Conservation (phyloP, 2,329 filamentous ascomycete genomes). For the Aureobasidium mangrovei region DNA sequence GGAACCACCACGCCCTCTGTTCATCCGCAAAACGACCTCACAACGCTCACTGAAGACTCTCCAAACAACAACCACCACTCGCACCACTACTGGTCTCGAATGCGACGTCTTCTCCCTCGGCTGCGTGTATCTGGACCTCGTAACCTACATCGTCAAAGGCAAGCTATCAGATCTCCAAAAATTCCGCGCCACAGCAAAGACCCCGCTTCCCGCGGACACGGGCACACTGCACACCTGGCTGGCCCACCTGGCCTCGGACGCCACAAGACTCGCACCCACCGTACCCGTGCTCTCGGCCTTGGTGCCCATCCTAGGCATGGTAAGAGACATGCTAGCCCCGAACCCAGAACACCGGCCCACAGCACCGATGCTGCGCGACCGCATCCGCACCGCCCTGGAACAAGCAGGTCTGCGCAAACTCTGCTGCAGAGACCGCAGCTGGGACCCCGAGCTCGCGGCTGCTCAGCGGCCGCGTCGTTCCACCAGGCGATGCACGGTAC, state of each 20-base stretch:
- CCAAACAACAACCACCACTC: neutral
- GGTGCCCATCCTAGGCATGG: slow-evolving; percentile 24
- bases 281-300: slow-evolving; percentile 29
- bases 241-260: slow-evolving; percentile 6
- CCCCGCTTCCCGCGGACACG: slow-evolving; percentile 28
- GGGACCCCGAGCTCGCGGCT: slow-evolving; percentile 1
- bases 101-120: slow-evolving; percentile 67
- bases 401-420: neutral
- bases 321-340: slow-evolving; percentile 35
- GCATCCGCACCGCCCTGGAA: neutral
- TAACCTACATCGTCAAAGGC: slow-evolving; percentile 61
- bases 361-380: slow-evolving; percentile 33
- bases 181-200: slow-evolving; percentile 49
- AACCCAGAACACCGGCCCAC: slow-evolving; percentile 34
- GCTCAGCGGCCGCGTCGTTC: neutral
- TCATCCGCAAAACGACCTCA: neutral
- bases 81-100: slow-evolving; percentile 26
- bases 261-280: slow-evolving; percentile 17
- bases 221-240: slow-evolving; percentile 11
- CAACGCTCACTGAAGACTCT: neutral
- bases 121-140: slow-evolving; percentile 62
- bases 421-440: neutral
- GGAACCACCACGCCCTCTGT: neutral
- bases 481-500: neutral
- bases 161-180: slow-evolving; percentile 56